Conservation (phyloP, 2,329 filamentous ascomycete species). For the Huntiella moniliformis region DNA sequence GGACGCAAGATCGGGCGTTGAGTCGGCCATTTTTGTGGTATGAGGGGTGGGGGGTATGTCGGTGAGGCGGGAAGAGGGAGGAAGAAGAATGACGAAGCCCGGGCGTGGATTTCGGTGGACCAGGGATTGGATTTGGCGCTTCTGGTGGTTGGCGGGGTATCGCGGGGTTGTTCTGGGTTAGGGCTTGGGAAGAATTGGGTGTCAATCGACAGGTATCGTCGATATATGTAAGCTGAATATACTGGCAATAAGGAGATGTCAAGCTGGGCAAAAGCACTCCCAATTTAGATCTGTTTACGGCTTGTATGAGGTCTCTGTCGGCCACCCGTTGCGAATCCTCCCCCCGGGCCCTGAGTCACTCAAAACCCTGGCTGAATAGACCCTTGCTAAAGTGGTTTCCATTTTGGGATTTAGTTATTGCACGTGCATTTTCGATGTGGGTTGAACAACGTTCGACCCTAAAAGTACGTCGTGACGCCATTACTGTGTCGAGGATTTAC, state of each 20-base stretch:
- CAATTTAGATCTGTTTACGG: too few species aligned
- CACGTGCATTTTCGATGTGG: too few species aligned
- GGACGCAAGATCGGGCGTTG: constrained; percentile 38
- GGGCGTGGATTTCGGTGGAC: neutral
- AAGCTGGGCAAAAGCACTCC: too few species aligned
- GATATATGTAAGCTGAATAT: too few species aligned
- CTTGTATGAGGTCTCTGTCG: neutral
- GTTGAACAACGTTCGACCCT: too few species aligned
- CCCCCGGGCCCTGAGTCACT: constrained; percentile 3
- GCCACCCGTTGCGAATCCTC: neutral
- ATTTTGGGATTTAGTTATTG: too few species aligned
- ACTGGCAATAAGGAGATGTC: too few species aligned
- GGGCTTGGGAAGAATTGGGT: too few species aligned
- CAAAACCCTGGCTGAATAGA: constrained; percentile 1
- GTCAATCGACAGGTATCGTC: too few species aligned
- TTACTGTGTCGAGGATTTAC: too few species aligned
- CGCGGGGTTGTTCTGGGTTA: neutral
- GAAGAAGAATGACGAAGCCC: constrained; percentile 1
- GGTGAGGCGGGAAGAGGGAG: neutral
- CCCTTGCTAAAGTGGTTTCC: neutral
- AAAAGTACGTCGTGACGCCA: too few species aligned
- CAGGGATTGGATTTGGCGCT: neutral
- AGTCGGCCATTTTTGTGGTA: constrained; percentile 21
- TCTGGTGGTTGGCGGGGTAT: constrained; percentile 1
- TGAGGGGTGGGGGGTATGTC: neutral